Evolutionary conservation across 352 stramenopile species (phyloP).

Genomic region (Pythium folliculosum): DNA sequence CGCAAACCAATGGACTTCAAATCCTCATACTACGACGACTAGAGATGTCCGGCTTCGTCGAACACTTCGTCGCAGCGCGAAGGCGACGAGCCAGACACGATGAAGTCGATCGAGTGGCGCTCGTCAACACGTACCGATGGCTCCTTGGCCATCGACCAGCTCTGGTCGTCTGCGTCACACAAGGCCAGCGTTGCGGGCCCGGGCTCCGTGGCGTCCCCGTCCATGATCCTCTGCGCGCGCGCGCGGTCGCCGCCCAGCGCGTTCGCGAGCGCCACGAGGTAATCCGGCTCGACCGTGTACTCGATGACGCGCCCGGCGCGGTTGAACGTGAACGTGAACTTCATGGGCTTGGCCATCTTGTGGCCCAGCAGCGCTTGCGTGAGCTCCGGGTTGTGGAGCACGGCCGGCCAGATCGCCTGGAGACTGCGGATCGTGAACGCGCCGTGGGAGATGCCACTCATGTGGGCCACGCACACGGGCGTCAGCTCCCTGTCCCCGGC

Average conservation of each 20-base stretch:
- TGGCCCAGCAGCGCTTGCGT: neutral
- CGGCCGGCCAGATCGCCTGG: neutral
- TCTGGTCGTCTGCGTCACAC: too few relatives aligned
- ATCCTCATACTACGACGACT: too few relatives aligned
- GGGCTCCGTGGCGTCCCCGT: neutral
- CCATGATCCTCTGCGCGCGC: neutral
- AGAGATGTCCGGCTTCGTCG: too few relatives aligned
- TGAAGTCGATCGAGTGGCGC: too few relatives aligned
- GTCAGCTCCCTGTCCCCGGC: neutral
- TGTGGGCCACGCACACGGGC: neutral
- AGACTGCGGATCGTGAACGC: neutral
- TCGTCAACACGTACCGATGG: too few relatives aligned
- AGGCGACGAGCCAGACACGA: too few relatives aligned
- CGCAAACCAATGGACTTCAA: too few relatives aligned
- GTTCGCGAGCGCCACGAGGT: neutral
- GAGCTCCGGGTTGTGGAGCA: neutral
- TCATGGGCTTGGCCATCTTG: neutral
- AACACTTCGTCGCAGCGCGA: too few relatives aligned
- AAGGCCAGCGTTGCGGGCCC: too few relatives aligned
- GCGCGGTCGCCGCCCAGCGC: neutral
- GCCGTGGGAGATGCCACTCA: neutral
- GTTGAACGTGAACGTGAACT: conserved; percentile 3
- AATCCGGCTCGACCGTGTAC: neutral
- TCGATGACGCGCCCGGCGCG: neutral
- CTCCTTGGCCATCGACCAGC: too few relatives aligned